Evolutionary conservation across 2,329 filamentous ascomycete genomes (phyloP), one percentile per base, ranked within the genome.

Genomic region (Pseudonectria foliicola): DNA sequence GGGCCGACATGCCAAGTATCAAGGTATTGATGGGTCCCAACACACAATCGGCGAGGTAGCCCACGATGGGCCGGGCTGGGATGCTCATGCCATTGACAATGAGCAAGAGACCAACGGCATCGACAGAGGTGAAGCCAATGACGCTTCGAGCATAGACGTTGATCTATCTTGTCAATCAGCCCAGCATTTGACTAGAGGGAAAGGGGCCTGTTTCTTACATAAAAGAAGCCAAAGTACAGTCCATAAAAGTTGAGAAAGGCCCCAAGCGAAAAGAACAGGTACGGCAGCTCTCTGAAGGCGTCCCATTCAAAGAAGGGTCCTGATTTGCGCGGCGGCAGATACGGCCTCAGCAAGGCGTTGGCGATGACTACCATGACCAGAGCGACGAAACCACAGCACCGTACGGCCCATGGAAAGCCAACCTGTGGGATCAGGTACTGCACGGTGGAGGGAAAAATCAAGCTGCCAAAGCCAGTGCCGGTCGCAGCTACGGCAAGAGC

Each of bases 321-420:
- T 0, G 63, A 49, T 38, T 60, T 68, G 16, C 71, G 56, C 0
- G 67, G 68, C 12, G 66, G 64, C 7, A 80, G 54, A 10, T 67
- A 59, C 2, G 71, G 63, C 36, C 58, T 62, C 42, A 68, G 49
- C 16, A 62, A 39, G 14, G 71, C 54, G 1, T 61, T 54, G 10
- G 60, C 63, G 1, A 64, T 44, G 2, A 55, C 37, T 14, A 68
- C 57, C 7, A 71, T 69, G 1, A 53, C 60, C 6, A 78, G 56
- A 30, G 67, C 68, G 24, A 87, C 68, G 48, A 86, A 82, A 0
- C 70, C 82, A 1, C 84, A 64, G 8, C 77, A 70, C 7, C 83
- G 64, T 3, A 79, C 76, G 0, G 77, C 70, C 77, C 79, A 82
- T 0, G 64, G 60, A 45, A 82, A 83, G 1, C 78, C 78, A 21